These are phyloP conservation scores for Plenodomus tracheiphilus DNA, from an alignment of 2,329 filamentous ascomycete species.

Conservation along the genomic window DNA sequence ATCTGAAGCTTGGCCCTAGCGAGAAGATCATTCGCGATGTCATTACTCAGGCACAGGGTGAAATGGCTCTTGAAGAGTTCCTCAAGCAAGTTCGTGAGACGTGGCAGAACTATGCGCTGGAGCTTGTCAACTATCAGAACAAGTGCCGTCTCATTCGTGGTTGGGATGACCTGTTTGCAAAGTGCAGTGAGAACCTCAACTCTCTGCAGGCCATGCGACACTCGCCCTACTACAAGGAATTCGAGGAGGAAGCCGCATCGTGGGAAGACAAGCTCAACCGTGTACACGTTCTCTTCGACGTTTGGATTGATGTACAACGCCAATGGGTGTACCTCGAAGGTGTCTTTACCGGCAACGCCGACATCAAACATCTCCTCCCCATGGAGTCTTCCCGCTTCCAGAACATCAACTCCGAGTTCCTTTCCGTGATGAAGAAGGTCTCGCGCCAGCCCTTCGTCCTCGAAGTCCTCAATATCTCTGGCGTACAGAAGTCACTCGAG, in stretches of 20 bases:
- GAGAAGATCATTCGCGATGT: constrained; percentile 90
- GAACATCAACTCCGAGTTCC: constrained; percentile 99
- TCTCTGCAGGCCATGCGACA: constrained; percentile 98
- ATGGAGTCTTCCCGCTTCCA: constrained; percentile 97
- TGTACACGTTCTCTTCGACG: constrained; percentile 95
- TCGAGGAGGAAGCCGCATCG: constrained; percentile 92
- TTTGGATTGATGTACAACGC: constrained; percentile 99
- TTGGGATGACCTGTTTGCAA: constrained; percentile 97
- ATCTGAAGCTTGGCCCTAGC: constrained; percentile 85
- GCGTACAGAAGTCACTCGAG: constrained; percentile 94
- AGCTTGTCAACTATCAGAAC: constrained; percentile 96
- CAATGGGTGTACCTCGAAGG: constrained; percentile 99
- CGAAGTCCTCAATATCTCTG: constrained; percentile 93
- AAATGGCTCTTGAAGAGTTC: constrained; percentile 98
- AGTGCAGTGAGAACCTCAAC: constrained; percentile 97
- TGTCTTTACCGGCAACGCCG: constrained; percentile 96
- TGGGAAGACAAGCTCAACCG: constrained; percentile 99
- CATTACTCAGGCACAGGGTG: constrained; percentile 92
- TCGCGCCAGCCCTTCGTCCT: constrained; percentile 95
- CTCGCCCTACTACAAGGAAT: constrained; percentile 98
- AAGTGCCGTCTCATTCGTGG: constrained; percentile 96
- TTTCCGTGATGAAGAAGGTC: constrained; percentile 99
- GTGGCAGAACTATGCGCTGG: constrained; percentile 93
- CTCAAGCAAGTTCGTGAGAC: constrained; percentile 93
- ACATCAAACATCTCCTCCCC: constrained; percentile 96